phyloP scores from a whole-genome alignment of 73 alveolate species.

The Tetrahymena thermophila region DNA sequence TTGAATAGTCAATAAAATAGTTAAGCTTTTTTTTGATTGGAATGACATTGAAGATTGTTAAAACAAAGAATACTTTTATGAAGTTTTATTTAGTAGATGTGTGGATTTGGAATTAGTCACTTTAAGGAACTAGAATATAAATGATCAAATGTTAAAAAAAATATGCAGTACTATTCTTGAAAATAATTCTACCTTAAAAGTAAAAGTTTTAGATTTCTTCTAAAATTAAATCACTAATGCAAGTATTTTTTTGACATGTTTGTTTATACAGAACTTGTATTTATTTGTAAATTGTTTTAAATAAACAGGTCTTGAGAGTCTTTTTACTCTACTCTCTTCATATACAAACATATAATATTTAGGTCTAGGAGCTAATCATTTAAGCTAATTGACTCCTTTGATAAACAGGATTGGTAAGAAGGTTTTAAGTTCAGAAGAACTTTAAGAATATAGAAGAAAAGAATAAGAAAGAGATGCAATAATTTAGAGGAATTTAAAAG shows the following conservation, averaged over 20 bases:
- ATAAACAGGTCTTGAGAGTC: background rate
- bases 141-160: background rate
- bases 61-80: background rate
- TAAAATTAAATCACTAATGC: background rate
- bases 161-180: background rate
- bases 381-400: background rate
- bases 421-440: background rate
- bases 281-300: background rate
- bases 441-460: background rate
- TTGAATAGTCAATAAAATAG: background rate
- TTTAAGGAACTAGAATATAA: background rate
- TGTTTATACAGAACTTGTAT: background rate
- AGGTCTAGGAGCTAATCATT: background rate
- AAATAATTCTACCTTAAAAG: background rate
- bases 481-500: background rate
- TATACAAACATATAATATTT: background rate
- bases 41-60: background rate
- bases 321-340: background rate
- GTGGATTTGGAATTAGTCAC: background rate
- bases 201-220: background rate
- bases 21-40: background rate
- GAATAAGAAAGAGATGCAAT: background rate
- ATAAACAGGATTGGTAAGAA: background rate
- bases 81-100: background rate
- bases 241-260: background rate